A percentile compares a stretch with the other conserved stretches of the same genome.
Conservation (phyloP, 139 green algal species). For the Klebsormidium nitens region DNA sequence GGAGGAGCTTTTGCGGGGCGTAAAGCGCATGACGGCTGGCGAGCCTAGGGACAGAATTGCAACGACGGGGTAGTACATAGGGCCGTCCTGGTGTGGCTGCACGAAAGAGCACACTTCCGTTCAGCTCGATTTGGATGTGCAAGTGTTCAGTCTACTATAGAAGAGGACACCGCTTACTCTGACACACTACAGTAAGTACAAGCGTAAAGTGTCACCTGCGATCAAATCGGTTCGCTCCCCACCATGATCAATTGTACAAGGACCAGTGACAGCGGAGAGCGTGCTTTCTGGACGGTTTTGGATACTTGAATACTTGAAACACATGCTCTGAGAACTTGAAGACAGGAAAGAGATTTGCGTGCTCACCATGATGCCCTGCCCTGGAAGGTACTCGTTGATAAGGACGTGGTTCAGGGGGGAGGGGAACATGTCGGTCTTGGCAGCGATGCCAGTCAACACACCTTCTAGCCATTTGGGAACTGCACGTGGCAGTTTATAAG, state of each 20-base stretch:
- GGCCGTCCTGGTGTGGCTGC: conserved; percentile 38
- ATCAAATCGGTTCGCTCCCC: no score
- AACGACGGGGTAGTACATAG: conserved; percentile 34
- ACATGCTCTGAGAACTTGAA: no score
- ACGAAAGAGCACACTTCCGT: no score
- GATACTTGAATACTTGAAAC: no score
- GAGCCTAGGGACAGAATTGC: conserved; percentile 23
- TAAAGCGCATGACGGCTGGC: conserved; percentile 29
- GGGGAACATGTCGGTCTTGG: conserved; percentile 1
- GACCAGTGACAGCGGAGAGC: no score
- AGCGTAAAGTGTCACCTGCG: no score
- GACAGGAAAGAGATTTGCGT: neutral
- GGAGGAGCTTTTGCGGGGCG: conserved; percentile 10
- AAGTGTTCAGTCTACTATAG: no score
- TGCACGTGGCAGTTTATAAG: neutral
- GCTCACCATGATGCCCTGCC: conserved; percentile 36
- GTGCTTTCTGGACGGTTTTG: no score
- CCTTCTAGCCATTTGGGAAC: neutral
- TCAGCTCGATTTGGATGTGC: no score
- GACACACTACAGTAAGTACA: no score
- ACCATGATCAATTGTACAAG: no score
- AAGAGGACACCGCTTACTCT: no score
- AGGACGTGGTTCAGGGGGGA: conserved; percentile 34
- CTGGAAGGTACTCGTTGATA: conserved; percentile 37
- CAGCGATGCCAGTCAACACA: neutral